Conservation (phyloP, 257 asterid genomes). For the Scutellaria baicalensis region DNA sequence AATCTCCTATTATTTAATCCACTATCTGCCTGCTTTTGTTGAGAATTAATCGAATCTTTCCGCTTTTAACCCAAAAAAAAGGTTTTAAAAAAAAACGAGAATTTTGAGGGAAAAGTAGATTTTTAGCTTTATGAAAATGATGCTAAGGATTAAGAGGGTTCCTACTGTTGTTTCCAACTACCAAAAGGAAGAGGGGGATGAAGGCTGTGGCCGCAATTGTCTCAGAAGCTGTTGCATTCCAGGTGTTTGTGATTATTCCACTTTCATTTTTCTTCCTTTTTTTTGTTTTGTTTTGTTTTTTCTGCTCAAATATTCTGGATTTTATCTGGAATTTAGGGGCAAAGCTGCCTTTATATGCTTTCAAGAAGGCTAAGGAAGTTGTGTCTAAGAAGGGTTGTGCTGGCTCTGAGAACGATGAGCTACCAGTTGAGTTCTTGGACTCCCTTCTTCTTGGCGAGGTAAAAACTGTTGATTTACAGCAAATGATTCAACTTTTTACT, state of each 20-base stretch:
- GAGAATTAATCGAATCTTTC: neutral
- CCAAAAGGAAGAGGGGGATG: conserved; percentile 70
- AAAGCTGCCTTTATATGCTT: conserved; percentile 64
- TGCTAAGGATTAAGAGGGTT: conserved; percentile 65
- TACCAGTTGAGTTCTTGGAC: conserved; percentile 56
- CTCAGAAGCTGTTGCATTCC: conserved; percentile 62
- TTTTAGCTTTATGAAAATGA: conserved; percentile 26
- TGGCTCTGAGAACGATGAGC: conserved; percentile 24
- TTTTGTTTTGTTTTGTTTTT: neutral
- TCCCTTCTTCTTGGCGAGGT: conserved; percentile 74
- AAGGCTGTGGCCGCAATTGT: conserved; percentile 78
- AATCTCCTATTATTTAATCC: neutral
- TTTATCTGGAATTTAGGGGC: conserved; percentile 36
- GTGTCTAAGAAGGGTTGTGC: conserved; percentile 23
- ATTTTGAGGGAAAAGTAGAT: neutral
- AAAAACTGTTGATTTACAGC: neutral
- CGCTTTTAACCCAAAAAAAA: neutral
- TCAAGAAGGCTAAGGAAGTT: conserved; percentile 29
- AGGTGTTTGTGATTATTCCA: conserved; percentile 21
- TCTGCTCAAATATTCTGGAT: neutral
- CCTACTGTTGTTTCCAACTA: conserved; percentile 73
- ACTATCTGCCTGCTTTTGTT: neutral
- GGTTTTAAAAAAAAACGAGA: no score
- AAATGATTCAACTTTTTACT: neutral
- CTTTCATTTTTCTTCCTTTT: neutral